phyloP scores from a whole-genome alignment of 2,329 filamentous ascomycete genomes.

The Colletotrichum neosansevieriae region DNA sequence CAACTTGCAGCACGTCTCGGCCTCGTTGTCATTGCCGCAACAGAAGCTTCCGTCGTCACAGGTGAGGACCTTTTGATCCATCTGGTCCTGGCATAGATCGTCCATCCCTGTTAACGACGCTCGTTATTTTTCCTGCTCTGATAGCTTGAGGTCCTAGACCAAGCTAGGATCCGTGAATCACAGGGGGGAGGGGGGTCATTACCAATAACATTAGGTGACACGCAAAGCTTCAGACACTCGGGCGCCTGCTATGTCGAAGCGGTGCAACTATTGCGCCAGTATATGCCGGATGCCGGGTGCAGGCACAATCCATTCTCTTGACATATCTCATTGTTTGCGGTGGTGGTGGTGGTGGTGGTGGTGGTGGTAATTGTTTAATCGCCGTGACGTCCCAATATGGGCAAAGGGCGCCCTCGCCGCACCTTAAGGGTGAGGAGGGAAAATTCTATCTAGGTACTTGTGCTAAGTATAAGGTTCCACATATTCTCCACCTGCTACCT shows the following conservation, averaged over 20 bases:
- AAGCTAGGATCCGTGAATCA: neutral
- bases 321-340: conserved; percentile 2
- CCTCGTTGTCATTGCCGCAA: neutral
- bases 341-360: no score
- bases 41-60: conserved; percentile 3
- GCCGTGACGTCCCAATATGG: no score
- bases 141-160: neutral
- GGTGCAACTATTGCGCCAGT: conserved; percentile 30
- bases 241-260: conserved; percentile 43
- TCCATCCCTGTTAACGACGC: neutral
- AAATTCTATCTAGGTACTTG: no score
- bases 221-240: conserved; percentile 42
- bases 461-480: no score
- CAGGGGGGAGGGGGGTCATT: neutral
- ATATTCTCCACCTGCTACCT: no score
- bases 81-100: neutral
- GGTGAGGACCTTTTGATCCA: neutral
- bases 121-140: neutral
- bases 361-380: no score
- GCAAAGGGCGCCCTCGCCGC: no score
- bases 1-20: neutral
- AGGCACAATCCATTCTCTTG: conserved; percentile 8
- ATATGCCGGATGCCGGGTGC: conserved; percentile 33
- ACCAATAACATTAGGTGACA: neutral
- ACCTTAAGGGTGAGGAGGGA: no score